Conservation (phyloP, 352 stramenopile species). For the Nothophytophthora sp. region DNA sequence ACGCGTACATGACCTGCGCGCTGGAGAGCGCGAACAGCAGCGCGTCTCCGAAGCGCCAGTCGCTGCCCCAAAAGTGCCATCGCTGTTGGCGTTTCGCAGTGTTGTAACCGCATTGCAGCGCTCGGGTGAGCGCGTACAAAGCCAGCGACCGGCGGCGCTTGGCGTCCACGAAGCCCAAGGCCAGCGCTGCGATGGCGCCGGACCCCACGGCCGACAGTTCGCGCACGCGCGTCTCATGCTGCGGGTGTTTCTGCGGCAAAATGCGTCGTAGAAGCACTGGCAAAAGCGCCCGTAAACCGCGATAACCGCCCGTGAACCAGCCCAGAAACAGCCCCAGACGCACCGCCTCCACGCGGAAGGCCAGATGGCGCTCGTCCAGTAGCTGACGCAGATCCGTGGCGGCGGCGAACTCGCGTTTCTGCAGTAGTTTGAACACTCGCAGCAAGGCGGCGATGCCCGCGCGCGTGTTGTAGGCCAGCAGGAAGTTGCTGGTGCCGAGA, state of each 20-base stretch:
- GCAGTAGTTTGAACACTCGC: slow-evolving; percentile 67
- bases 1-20: slow-evolving; percentile 88
- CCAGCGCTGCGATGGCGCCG: slow-evolving; percentile 60
- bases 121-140: slow-evolving; percentile 81
- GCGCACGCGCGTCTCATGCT: slow-evolving; percentile 32
- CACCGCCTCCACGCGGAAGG: slow-evolving; percentile 86
- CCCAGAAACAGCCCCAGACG: slow-evolving; percentile 85
- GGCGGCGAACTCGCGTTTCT: slow-evolving; percentile 51
- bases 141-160: slow-evolving; percentile 75
- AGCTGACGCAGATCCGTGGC: slow-evolving; percentile 59
- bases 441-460: slow-evolving; percentile 75
- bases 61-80: slow-evolving; percentile 89
- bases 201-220: slow-evolving; percentile 53
- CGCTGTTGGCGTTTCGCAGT: slow-evolving; percentile 70
- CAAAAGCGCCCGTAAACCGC: slow-evolving; percentile 53
- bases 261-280: slow-evolving; percentile 45
- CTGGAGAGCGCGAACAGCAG: slow-evolving; percentile 79
- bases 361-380: slow-evolving; percentile 74
- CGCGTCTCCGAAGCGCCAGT: slow-evolving; percentile 80
- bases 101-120: slow-evolving; percentile 87
- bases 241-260: slow-evolving; percentile 12
- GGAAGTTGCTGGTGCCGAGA: slow-evolving; percentile 81
- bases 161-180: slow-evolving; percentile 65
- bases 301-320: slow-evolving; percentile 84
- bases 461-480: slow-evolving; percentile 88